Evolutionary conservation across 441 rosid genomes (phyloP).

Genomic region (Monsonia emarginata): DNA sequence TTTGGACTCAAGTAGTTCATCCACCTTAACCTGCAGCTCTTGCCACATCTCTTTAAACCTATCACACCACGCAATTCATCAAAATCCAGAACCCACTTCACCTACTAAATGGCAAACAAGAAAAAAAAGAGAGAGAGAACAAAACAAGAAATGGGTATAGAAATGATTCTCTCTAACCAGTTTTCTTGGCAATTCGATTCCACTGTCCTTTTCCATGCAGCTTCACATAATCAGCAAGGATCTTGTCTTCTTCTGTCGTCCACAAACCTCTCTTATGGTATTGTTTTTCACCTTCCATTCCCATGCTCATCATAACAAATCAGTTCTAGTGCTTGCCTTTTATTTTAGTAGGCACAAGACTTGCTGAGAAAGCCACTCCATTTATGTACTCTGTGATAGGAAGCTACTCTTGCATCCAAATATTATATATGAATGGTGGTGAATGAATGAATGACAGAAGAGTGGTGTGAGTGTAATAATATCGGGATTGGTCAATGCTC

Average conservation of each 20-base stretch:
- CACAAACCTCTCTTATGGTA: slow-evolving; percentile 45
- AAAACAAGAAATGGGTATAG: not conserved
- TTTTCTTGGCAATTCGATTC: slow-evolving; percentile 44
- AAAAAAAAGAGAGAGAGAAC: not conserved
- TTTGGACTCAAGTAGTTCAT: slow-evolving; percentile 2
- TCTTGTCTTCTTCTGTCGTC: slow-evolving; percentile 53
- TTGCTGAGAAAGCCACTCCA: not conserved
- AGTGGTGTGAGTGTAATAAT: not conserved
- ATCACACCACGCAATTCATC: not conserved
- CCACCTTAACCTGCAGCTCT: slow-evolving; percentile 1
- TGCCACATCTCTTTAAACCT: slow-evolving; percentile 3
- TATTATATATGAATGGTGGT: not conserved
- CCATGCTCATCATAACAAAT: slow-evolving; percentile 6
- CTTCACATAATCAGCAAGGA: slow-evolving; percentile 42
- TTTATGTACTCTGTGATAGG: slow-evolving; percentile 1
- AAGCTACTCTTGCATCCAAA: not conserved
- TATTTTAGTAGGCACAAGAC: not conserved
- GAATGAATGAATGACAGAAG: not conserved
- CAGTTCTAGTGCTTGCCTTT: not conserved
- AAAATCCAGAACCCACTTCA: not conserved
- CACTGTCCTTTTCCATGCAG: slow-evolving; percentile 49
- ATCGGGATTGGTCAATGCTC: not conserved
- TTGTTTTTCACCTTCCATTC: slow-evolving; percentile 12
- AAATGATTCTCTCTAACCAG: too few species aligned
- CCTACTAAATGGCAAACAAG: not conserved